These are phyloP conservation scores for Exophiala xenobiotica DNA, from an alignment of 2,329 filamentous ascomycete genomes.

Conservation along the genomic window DNA sequence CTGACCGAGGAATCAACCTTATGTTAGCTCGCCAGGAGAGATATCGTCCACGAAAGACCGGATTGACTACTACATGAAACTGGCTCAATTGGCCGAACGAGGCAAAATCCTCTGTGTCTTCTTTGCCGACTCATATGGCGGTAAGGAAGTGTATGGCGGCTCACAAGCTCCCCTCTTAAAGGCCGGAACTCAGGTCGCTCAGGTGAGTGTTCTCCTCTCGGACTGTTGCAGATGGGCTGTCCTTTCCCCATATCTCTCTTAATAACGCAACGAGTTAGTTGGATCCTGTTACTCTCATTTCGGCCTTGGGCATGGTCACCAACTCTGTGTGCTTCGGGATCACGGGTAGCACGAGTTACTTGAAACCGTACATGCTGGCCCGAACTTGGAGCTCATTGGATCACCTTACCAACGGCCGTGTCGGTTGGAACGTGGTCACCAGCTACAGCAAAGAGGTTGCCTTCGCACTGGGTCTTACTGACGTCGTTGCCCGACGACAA, in stretches of 20 bases:
- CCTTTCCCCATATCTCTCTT: too few relatives aligned
- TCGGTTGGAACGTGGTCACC: slow-evolving; percentile 69
- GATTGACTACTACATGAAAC: background rate
- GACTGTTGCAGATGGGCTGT: too few relatives aligned
- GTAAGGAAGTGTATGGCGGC: slow-evolving; percentile 35
- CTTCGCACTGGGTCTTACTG: slow-evolving; percentile 57
- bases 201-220: too few relatives aligned
- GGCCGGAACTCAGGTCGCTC: slow-evolving; percentile 33
- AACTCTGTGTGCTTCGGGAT: slow-evolving; percentile 66
- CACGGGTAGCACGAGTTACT: slow-evolving; percentile 66
- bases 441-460: slow-evolving; percentile 65
- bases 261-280: too few relatives aligned
- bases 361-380: slow-evolving; percentile 66
- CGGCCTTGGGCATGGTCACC: slow-evolving; percentile 67
- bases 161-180: background rate
- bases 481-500: slow-evolving; percentile 63
- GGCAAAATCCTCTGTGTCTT: background rate
- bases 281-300: slow-evolving; percentile 37
- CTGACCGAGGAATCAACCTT: background rate
- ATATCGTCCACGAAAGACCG: background rate
- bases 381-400: slow-evolving; percentile 65
- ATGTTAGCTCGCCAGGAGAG: background rate
- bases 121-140: background rate
- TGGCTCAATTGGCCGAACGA: background rate
- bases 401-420: slow-evolving; percentile 64